Evolutionary conservation across 1,284 basidiomycete genomes (phyloP).

Genomic region (Abortiporus biennis): DNA sequence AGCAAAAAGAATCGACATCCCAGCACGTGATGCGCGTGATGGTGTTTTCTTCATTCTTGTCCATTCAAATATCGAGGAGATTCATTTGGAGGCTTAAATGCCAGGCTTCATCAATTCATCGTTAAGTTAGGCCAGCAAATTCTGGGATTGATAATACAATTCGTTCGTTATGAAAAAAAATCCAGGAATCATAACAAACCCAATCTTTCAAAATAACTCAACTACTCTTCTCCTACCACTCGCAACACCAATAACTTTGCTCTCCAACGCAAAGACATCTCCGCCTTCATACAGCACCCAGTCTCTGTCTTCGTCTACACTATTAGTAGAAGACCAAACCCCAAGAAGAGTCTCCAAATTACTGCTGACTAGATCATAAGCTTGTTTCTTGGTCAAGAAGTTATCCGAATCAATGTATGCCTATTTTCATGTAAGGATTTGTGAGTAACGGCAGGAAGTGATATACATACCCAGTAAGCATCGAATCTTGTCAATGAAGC

Average conservation of each 20-base stretch:
- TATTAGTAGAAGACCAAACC: conserved; percentile 26
- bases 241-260: conserved; percentile 34
- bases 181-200: too few relatives aligned
- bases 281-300: conserved; percentile 49
- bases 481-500: conserved; percentile 51
- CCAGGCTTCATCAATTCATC: too few relatives aligned
- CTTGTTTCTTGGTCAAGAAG: conserved; percentile 34
- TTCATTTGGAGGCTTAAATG: too few relatives aligned
- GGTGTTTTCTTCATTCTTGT: too few relatives aligned
- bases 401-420: conserved; percentile 32
- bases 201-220: conserved; percentile 30
- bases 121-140: too few relatives aligned
- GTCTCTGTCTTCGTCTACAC: conserved; percentile 28
- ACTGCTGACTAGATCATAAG: conserved; percentile 38
- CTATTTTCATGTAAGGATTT: too few relatives aligned
- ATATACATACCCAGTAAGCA: conserved; percentile 40
- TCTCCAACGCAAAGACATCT: conserved; percentile 32
- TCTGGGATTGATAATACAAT: too few relatives aligned
- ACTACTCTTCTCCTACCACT: conserved; percentile 26
- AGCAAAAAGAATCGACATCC: too few relatives aligned
- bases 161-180: too few relatives aligned
- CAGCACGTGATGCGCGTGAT: too few relatives aligned
- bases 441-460: too few relatives aligned
- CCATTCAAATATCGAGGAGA: too few relatives aligned
- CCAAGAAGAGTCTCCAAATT: conserved; percentile 50